Base-by-base conservation (phyloP, 177 flowering plant species). In the Vitis hybrid region DNA sequence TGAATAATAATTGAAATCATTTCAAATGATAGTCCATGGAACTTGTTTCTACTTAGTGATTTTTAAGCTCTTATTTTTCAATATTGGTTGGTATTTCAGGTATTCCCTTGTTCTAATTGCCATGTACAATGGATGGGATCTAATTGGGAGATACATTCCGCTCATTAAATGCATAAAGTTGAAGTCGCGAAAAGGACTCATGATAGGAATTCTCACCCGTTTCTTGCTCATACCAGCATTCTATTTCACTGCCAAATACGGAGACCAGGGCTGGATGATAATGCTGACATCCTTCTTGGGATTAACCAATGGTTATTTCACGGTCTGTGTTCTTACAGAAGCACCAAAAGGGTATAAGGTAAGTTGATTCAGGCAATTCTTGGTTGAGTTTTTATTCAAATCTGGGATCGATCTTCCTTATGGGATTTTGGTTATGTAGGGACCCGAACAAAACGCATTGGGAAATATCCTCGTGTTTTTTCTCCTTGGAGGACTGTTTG, bases 281-380 rank as follows among this genome's bases (percentile, higher is more conserved):
- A 9, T 86, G 78, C 79, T 91, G 21, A 85, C 88, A 30, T 84
- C 88, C 41, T 70, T 88, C 72, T 74, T 91, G 73, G 97, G 97
- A n/a, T 61, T 91, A 49, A 74, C 81, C 18, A 85, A 87, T 71
- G 97, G 97, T 64, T 78, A 88, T 79, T 84, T 91, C 70, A 90
- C 91, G 11, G 97, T 91, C 46, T 87, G 97, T 66, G 81, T 90
- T 32, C 76, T 90, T 3, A 91, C 90, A 4, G 69, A 75, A 2
- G 94, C 94, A 46, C 94, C 94, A 13, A 81, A 80, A 61, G 94
- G 94, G 58, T 91, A 87, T 68, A 91, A 88, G 91, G 97, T 91
- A 15, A 14, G 12, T 13, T 52, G 61, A 17, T 27, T n/a, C 12
- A 6, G 3, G 11, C 49, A 6, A 6, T 2, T 13, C 69, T 52